phyloP scores from a whole-genome alignment of 306 rosid species.

The Cucumis cinereus region DNA sequence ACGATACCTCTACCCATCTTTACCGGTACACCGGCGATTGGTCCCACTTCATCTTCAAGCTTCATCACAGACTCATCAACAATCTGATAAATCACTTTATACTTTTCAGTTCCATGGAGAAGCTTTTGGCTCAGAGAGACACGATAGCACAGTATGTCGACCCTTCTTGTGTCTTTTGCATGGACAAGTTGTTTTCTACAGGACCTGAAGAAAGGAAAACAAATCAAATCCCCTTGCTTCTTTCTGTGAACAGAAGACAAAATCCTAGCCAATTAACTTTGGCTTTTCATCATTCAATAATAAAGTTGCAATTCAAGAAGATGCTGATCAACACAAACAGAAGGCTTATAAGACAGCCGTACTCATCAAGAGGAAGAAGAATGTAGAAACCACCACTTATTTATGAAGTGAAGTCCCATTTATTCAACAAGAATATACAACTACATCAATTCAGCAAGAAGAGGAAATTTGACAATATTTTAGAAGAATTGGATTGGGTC shows the following conservation, averaged over 20 bases:
- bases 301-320: not conserved
- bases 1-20: constrained; percentile 96
- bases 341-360: not conserved
- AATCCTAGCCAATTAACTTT: not conserved
- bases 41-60: constrained; percentile 90
- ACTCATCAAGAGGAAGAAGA: not conserved
- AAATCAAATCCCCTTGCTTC: constrained; percentile 9
- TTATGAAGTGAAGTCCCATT: not conserved
- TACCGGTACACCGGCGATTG: constrained; percentile 52
- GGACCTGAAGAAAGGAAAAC: constrained; percentile 36
- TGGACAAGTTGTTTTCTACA: constrained; percentile 68
- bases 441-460: not conserved
- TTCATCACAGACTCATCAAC: constrained; percentile 63
- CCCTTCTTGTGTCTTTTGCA: constrained; percentile 85
- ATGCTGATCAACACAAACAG: not conserved
- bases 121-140: constrained; percentile 79
- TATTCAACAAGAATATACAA: not conserved
- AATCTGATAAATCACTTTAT: constrained; percentile 41
- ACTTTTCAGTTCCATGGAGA: constrained; percentile 53
- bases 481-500: not conserved
- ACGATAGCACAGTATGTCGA: constrained; percentile 83
- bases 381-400: not conserved
- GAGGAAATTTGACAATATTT: not conserved
- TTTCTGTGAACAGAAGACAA: not conserved
- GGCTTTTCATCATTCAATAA: not conserved